Base-by-base conservation (phyloP, 139 green algal species). In the Chlorella sp. region DNA sequence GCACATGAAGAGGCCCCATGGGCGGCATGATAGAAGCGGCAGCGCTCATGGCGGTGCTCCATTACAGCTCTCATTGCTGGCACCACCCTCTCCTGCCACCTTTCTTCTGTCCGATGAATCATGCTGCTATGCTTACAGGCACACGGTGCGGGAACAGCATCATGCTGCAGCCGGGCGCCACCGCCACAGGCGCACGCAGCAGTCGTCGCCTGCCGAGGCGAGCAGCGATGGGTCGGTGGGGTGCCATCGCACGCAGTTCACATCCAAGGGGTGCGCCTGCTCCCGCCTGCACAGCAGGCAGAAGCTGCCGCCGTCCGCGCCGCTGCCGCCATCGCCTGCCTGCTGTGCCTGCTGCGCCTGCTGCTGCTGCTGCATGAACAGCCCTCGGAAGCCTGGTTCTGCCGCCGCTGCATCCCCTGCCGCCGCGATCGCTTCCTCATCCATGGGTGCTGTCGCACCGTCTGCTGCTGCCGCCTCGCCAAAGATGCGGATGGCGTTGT, bases 201-300 rank as follows among this genome's bases (percentile, higher is more conserved):
- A 89, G 74, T 98, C 95, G 86, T 98, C 95, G 3, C 91, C 88
- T 24, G 88, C 90, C 13, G 92, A 95, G 8, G 93, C 93, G 40
- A 98, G 82, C 80, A 97, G 64, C 2, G 36, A 58, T 14, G 85
- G 80, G 32, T 93, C 73, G 3, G 40, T 75, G 1, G 95, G 95
- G 76, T 93, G 86, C 94, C 95, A 98, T 0, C 87, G 76, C 36
- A 98, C 95, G 81, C 95, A 97, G 86, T 98, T 98, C 3, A 98
- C 90, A 85, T 98, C 95, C 24, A 80, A 56, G 4, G 36, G 24
- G 60, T 97, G 95, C 4, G 93, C 93, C 22, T 88, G 43, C 20
- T 82, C 64, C 36, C 85, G 73, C 48, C 28, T 80, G 48, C 64
- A 76, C 38, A 91, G 81, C 68, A 91, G 56, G 30, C 48, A n/a